These are phyloP conservation scores for Scolecobasidium constrictum DNA, from an alignment of 2,329 filamentous ascomycete genomes.

Conservation along the genomic window DNA sequence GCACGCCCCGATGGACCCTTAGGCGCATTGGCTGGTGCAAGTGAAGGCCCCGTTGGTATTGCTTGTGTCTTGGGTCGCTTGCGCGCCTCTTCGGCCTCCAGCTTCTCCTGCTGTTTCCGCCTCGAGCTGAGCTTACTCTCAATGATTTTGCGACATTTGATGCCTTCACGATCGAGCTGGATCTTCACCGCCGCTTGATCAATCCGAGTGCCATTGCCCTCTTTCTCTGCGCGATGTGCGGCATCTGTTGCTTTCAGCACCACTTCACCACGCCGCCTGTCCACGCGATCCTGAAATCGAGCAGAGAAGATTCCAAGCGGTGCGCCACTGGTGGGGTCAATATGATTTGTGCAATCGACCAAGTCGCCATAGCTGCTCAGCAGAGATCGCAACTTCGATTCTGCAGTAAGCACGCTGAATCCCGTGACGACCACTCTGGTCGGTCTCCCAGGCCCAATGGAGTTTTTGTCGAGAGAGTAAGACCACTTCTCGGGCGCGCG, in stretches of 20 bases:
- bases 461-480: conserved; percentile 76
- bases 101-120: conserved; percentile 46
- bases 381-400: conserved; percentile 63
- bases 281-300: conserved; percentile 64
- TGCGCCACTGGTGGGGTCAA: conserved; percentile 87
- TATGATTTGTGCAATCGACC: conserved; percentile 82
- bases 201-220: conserved; percentile 69
- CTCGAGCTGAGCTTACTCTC: conserved; percentile 62
- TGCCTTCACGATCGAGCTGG: conserved; percentile 80
- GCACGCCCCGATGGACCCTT: conserved; percentile 62
- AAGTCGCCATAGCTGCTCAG: conserved; percentile 82
- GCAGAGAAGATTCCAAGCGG: conserved; percentile 91
- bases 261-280: conserved; percentile 35
- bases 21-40: conserved; percentile 73
- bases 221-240: conserved; percentile 67
- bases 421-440: conserved; percentile 88
- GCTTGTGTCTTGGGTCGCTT: conserved; percentile 14
- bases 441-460: conserved; percentile 78
- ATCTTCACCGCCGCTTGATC: conserved; percentile 69
- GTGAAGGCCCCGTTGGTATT: conserved; percentile 26
- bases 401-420: conserved; percentile 83
- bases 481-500: neutral
- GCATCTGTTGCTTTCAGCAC: conserved; percentile 63
- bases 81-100: conserved; percentile 15
- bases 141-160: conserved; percentile 68